phyloP scores from a whole-genome alignment of 768 basidiomycete genomes.

The Strobilomyces dryophilus region DNA sequence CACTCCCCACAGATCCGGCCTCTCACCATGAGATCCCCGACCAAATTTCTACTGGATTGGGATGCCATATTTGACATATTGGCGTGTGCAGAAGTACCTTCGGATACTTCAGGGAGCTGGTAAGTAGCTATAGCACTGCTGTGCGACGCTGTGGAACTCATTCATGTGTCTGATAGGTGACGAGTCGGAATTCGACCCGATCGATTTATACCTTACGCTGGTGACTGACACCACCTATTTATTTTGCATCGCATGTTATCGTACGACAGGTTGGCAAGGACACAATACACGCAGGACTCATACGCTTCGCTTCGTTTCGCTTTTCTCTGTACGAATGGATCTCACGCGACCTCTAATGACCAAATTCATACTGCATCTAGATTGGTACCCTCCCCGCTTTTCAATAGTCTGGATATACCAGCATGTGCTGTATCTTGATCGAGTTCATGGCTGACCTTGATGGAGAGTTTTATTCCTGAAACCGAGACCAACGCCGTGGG shows the following conservation, averaged over 20 bases:
- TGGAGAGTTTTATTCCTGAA: neutral
- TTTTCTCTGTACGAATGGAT: neutral
- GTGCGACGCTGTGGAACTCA: neutral
- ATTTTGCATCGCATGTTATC: constrained; percentile 1
- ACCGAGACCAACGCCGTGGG: neutral
- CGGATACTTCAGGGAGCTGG: constrained; percentile 1
- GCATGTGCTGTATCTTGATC: neutral
- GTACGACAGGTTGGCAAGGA: constrained; percentile 4
- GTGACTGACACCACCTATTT: constrained; percentile 3
- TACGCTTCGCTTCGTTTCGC: neutral
- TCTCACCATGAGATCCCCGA: constrained; percentile 7
- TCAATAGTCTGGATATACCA: neutral
- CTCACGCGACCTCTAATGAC: neutral
- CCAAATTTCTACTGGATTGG: constrained; percentile 27
- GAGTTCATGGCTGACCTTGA: neutral
- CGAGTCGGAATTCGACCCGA: neutral
- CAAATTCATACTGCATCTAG: neutral
- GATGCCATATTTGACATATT: constrained; percentile 30
- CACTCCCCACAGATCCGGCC: constrained; percentile 5
- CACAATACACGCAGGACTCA: neutral
- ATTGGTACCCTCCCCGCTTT: neutral
- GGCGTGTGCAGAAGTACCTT: constrained; percentile 8
- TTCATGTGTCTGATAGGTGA: constrained; percentile 4
- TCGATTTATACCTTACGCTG: constrained; percentile 1
- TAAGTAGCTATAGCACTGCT: constrained; percentile 5